These are phyloP conservation scores for Colletotrichum endophyticum DNA, from an alignment of 2,329 filamentous ascomycete genomes.

Conservation along the genomic window DNA sequence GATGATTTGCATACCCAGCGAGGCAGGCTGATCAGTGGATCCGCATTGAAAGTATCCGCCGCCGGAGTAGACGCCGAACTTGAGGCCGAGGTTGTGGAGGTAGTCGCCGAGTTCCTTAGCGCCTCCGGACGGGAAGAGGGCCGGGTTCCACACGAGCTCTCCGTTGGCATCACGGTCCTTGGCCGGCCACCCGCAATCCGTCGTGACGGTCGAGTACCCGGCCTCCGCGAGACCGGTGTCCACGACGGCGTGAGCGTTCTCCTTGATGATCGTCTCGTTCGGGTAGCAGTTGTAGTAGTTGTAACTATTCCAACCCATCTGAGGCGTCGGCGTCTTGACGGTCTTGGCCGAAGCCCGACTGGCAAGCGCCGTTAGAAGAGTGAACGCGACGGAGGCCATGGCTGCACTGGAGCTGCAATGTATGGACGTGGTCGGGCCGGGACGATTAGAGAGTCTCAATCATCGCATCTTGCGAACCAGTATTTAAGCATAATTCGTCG, in stretches of 20 bases:
- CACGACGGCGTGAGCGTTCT: constrained; percentile 58
- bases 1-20: constrained; percentile 37
- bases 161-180: constrained; percentile 44
- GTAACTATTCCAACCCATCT: constrained; percentile 64
- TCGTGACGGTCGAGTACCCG: constrained; percentile 61
- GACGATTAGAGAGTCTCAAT: background rate
- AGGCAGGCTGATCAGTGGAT: constrained; percentile 45
- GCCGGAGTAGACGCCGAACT: constrained; percentile 61
- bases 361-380: background rate
- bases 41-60: constrained; percentile 50
- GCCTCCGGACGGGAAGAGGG: constrained; percentile 54
- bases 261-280: constrained; percentile 51
- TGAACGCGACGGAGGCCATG: background rate
- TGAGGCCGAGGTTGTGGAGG: constrained; percentile 51
- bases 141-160: constrained; percentile 53
- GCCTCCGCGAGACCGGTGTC: constrained; percentile 53
- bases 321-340: constrained; percentile 36
- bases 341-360: constrained; percentile 12
- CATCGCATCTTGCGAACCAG: background rate
- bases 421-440: background rate
- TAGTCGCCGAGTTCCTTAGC: constrained; percentile 50
- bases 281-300: constrained; percentile 59
- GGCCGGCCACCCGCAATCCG: constrained; percentile 63
- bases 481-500: background rate
- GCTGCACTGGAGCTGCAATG: background rate